phyloP scores from a whole-genome alignment of 2,329 filamentous ascomycete genomes.

The Clonostachys sp. region DNA sequence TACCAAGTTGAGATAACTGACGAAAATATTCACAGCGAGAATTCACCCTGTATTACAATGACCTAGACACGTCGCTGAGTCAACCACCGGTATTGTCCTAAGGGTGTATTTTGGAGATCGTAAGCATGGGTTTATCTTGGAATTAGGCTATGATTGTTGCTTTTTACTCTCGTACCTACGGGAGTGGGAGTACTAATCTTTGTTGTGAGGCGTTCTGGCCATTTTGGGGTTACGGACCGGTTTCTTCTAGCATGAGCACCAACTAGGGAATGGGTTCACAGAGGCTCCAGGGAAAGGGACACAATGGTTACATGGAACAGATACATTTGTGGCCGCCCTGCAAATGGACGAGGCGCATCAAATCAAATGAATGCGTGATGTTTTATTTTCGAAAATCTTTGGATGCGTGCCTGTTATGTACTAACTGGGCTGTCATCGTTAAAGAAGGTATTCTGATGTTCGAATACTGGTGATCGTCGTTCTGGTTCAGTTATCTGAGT shows the following conservation, averaged over 20 bases:
- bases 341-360: too few relatives aligned
- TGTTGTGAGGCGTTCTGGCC: background rate
- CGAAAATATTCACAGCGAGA: slow-evolving; percentile 41
- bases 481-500: too few relatives aligned
- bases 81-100: slow-evolving; percentile 17
- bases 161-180: background rate
- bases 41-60: slow-evolving; percentile 56
- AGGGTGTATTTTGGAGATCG: background rate
- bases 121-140: background rate
- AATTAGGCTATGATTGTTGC: background rate
- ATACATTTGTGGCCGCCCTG: too few relatives aligned
- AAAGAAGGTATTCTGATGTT: too few relatives aligned
- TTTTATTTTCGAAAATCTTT: too few relatives aligned
- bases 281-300: background rate
- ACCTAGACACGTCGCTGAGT: slow-evolving; percentile 47
- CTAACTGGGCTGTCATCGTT: too few relatives aligned
- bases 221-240: background rate
- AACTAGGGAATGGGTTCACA: background rate
- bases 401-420: too few relatives aligned
- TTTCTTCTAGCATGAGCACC: background rate
- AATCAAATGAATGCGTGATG: too few relatives aligned
- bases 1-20: background rate
- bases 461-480: too few relatives aligned
- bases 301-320: too few relatives aligned
- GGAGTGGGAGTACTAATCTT: background rate